phyloP scores from a whole-genome alignment of 2,329 filamentous ascomycete genomes.

The Pseudopithomyces maydicus region DNA sequence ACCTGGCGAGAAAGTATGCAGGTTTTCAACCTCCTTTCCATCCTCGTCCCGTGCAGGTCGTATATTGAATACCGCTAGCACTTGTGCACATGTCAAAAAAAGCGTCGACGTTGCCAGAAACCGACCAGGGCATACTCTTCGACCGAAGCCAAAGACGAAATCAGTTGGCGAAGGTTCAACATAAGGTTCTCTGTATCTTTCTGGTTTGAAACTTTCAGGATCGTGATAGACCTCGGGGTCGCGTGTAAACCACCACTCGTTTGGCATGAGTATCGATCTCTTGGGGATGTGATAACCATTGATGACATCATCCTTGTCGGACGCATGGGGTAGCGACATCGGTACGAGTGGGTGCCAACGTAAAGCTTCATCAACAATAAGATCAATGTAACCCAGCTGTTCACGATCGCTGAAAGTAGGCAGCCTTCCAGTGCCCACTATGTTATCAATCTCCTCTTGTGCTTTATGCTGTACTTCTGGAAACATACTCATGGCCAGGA shows the following conservation, averaged over 20 bases:
- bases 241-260: constrained; percentile 48
- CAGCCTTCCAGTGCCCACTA: constrained; percentile 48
- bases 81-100: constrained; percentile 50
- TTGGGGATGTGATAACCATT: constrained; percentile 55
- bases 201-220: constrained; percentile 50
- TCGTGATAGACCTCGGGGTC: constrained; percentile 34
- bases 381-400: constrained; percentile 58
- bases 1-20: constrained; percentile 44
- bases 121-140: constrained; percentile 50
- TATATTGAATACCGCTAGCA: constrained; percentile 55
- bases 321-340: constrained; percentile 55
- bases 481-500: constrained; percentile 54
- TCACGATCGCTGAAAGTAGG: constrained; percentile 27
- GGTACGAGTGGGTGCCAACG: constrained; percentile 62
- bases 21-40: constrained; percentile 43
- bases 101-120: constrained; percentile 50
- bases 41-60: constrained; percentile 33
- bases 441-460: constrained; percentile 50
- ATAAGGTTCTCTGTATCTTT: constrained; percentile 42
- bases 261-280: constrained; percentile 52
- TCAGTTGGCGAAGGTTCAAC: constrained; percentile 46
- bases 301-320: constrained; percentile 50
- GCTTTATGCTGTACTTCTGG: constrained; percentile 53
- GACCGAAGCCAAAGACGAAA: constrained; percentile 47
- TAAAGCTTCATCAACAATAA: constrained; percentile 61